Conservation (phyloP, 345 rosid species). For the Aquilaria sinensis region DNA sequence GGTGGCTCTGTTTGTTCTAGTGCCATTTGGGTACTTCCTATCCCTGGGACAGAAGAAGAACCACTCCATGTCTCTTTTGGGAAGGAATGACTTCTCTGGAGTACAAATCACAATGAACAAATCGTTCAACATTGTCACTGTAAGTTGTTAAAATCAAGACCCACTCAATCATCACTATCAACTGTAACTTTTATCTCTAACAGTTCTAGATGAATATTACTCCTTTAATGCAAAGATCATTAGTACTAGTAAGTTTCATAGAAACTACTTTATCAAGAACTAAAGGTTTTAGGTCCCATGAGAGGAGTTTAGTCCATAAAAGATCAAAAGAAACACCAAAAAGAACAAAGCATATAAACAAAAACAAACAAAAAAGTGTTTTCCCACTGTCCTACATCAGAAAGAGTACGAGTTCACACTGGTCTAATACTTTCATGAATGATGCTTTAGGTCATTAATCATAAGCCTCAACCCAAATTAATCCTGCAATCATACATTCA, state of each 20-base stretch:
- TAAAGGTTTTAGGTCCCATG: constrained; percentile 17
- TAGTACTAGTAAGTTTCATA: too few species aligned
- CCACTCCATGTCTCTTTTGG: constrained; percentile 80
- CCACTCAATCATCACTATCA: background rate
- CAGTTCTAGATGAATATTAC: too few species aligned
- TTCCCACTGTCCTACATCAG: constrained; percentile 10
- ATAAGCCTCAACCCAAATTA: background rate
- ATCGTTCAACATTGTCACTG: too few species aligned
- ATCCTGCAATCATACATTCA: too few species aligned
- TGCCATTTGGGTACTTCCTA: constrained; percentile 78
- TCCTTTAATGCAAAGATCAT: too few species aligned
- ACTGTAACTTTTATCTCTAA: background rate
- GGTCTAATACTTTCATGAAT: background rate
- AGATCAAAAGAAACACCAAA: constrained; percentile 8
- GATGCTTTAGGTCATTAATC: background rate
- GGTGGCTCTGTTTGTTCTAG: constrained; percentile 81
- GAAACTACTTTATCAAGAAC: constrained; percentile 10
- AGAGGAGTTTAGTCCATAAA: constrained; percentile 9
- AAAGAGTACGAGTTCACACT: constrained; percentile 20
- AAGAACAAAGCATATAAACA: background rate
- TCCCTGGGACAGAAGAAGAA: constrained; percentile 91
- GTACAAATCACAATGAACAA: background rate
- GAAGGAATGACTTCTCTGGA: constrained; percentile 80
- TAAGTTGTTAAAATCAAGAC: too few species aligned
- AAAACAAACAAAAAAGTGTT: constrained; percentile 24